Evolutionary conservation across 2,329 filamentous ascomycete species (phyloP), one percentile per base, ranked within the genome.

Genomic region (Sporothrix dimorphospora): DNA sequence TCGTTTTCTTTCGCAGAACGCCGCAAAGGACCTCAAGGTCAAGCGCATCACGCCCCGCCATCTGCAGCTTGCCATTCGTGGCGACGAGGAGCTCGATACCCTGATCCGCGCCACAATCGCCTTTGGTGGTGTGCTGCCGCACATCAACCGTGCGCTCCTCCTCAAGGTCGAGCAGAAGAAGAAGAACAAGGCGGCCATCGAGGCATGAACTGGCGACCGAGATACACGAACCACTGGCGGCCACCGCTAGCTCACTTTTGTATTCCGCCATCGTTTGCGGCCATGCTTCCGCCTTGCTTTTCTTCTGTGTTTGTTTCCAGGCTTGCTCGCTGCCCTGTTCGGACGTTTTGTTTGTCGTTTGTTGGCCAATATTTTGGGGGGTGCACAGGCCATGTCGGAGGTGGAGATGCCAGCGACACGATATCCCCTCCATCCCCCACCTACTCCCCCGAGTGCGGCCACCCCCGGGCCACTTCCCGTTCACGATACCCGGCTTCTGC

Each of bases 1-100:
- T 14, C 12, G 3, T 34, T 57, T 53, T 69, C 40, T 34, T 24
- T 27, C 57, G 19, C 78, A 91, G 89, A 99, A 99, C 82, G 96
- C 96, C 70, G 96, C 96, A 83, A 98, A 98, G 88, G 96, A 99
- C 83, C 92, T 98, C 81, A 99, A 98, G 85, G 96, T 98, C 85
- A 99, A 98, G 91, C 96, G 96, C 84, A 99, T 99, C 84, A 98
- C 95, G 14, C 96, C 96, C 72, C 94, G 96, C 82, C 96, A 99
- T 83, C 86, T 99, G 76, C 96, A 99, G 84, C 92, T 99, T 75
- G 96, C 96, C 79, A 99, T 99, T 81, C 94, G 96, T 79, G 96
- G 96, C 80, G 96, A 99, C 83, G 96, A 99, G 85, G 96, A 99
- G 84, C 88, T 99, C 78, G 96, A 99, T 82, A 98, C 94, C 30